phyloP scores from a whole-genome alignment of 805 yeast species.

The Cyberlindnera xylosilytica region DNA sequence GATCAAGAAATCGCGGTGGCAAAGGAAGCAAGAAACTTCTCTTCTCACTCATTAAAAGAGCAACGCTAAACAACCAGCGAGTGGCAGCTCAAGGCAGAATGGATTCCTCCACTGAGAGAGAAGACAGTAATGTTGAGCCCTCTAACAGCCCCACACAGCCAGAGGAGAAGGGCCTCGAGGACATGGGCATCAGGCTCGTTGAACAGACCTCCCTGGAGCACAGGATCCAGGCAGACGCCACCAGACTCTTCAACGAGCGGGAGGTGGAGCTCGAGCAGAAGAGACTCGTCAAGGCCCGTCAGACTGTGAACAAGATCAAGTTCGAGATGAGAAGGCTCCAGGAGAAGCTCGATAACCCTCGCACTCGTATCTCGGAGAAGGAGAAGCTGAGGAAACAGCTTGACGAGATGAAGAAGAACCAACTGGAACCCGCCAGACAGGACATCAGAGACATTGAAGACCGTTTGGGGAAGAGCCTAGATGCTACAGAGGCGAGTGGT shows the following conservation, averaged over 20 bases:
- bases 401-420: conserved; percentile 43
- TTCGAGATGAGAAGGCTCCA: conserved; percentile 46
- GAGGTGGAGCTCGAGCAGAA: conserved; percentile 73
- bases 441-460: conserved; percentile 64
- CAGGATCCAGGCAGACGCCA: conserved; percentile 67
- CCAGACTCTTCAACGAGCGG: conserved; percentile 52
- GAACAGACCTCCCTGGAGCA: conserved; percentile 82
- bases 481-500: conserved; percentile 3
- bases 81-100: too few species aligned
- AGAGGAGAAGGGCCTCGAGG: conserved; percentile 7
- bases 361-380: conserved; percentile 64
- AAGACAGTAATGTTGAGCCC: too few species aligned
- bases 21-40: not conserved
- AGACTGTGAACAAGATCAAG: conserved; percentile 41
- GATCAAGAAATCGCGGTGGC: conserved; percentile 2
- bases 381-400: conserved; percentile 54
- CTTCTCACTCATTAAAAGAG: too few species aligned
- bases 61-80: too few species aligned
- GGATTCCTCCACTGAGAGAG: not conserved
- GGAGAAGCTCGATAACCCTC: conserved; percentile 45
- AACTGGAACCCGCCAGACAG: conserved; percentile 47
- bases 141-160: not conserved
- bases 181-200: conserved; percentile 53
- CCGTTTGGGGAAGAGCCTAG: conserved; percentile 37
- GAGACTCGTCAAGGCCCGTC: conserved; percentile 65